Evolutionary conservation across 2,329 filamentous ascomycete genomes (phyloP).

Genomic region (Apiospora rasikravindrae): DNA sequence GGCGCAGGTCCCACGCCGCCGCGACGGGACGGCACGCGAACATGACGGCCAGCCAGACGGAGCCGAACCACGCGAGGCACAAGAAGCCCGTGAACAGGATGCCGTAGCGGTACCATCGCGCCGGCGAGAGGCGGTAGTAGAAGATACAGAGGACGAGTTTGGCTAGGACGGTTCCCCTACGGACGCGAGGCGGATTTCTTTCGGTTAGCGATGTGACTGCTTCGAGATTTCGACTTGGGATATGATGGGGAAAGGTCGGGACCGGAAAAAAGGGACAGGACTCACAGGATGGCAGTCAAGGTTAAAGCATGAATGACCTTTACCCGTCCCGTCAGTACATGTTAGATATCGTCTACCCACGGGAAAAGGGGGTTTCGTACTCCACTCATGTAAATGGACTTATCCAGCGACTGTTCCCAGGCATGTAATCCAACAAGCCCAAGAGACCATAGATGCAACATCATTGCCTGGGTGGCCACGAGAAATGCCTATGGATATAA

Average conservation of each 20-base stretch:
- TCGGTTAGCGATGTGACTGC: not conserved
- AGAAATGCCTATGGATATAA: constrained; percentile 16
- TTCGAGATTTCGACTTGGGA: not conserved
- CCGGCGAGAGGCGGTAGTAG: constrained; percentile 25
- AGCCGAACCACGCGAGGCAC: constrained; percentile 17
- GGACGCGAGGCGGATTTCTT: not conserved
- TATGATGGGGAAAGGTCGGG: not conserved
- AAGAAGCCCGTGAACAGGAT: constrained; percentile 22
- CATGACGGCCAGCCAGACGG: constrained; percentile 23
- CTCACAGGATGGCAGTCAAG: constrained; percentile 18
- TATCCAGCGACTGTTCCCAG: constrained; percentile 25
- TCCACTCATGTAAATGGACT: constrained; percentile 9
- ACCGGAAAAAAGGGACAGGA: not conserved
- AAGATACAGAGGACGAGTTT: constrained; percentile 24
- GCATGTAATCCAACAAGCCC: constrained; percentile 22
- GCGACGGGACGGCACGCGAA: constrained; percentile 24
- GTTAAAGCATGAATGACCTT: constrained; percentile 18
- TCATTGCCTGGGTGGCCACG: constrained; percentile 18
- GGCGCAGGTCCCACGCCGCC: constrained; percentile 23
- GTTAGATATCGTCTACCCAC: too few relatives aligned
- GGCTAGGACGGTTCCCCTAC: constrained; percentile 19
- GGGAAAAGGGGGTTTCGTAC: constrained; percentile 2
- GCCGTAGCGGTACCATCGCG: constrained; percentile 18
- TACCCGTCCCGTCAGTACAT: not conserved
- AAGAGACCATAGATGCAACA: constrained; percentile 20